A percentile compares a stretch with the other conserved stretches of the same genome.
These are phyloP conservation scores for Kregervanrija delftensis DNA, from an alignment of 805 yeast genomes.

Conservation along the genomic window DNA sequence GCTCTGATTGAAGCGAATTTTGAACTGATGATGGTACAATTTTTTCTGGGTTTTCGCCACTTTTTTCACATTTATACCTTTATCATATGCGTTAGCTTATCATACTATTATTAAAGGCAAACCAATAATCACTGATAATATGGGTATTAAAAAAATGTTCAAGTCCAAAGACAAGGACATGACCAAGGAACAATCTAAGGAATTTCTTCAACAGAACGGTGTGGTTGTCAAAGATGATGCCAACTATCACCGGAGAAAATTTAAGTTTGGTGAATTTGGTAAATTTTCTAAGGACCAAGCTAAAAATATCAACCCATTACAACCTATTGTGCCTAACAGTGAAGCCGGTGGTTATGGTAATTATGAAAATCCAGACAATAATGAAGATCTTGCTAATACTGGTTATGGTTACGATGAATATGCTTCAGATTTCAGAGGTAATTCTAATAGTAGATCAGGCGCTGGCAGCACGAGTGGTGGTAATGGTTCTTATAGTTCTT, in stretches of 20 bases:
- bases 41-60: no score
- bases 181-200: conserved; percentile 33
- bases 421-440: conserved; percentile 6
- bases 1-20: no score
- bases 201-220: conserved; percentile 36
- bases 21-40: no score
- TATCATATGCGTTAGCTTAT: no score
- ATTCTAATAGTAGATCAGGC: conserved; percentile 2
- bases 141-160: conserved; percentile 46
- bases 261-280: conserved; percentile 42
- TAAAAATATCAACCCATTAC: conserved; percentile 11
- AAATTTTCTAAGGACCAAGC: conserved; percentile 37
- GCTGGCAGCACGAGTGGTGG: neutral
- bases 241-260: conserved; percentile 25
- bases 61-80: no score
- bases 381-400: conserved; percentile 17
- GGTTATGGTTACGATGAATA: conserved; percentile 17
- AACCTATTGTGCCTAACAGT: conserved; percentile 11
- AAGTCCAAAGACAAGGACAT: conserved; percentile 41
- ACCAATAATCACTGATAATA: conserved; percentile 9
- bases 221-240: conserved; percentile 31
- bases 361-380: conserved; percentile 7
- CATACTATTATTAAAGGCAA: no score
- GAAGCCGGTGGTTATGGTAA: conserved; percentile 11
- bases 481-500: neutral